These are phyloP conservation scores for Cyclospora cayetanensis DNA, from an alignment of 169 alveolate species.

Conservation along the genomic window DNA sequence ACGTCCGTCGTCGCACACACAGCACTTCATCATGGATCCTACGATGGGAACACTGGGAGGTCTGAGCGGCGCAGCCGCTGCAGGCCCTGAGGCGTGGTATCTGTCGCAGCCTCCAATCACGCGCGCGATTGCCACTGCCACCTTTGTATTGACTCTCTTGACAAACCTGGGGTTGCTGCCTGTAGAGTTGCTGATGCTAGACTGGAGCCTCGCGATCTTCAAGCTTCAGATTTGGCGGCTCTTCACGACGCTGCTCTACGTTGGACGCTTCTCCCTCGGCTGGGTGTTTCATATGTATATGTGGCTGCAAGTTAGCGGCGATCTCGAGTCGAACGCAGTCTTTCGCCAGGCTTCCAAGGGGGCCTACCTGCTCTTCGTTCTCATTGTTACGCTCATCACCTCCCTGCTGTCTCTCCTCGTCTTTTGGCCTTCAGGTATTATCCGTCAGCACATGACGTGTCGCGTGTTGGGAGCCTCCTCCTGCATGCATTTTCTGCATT, in stretches of 20 bases:
- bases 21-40: too few relatives aligned
- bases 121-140: constrained; percentile 32
- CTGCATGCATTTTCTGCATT: too few relatives aligned
- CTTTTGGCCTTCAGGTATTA: constrained; percentile 72
- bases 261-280: constrained; percentile 54
- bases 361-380: constrained; percentile 57
- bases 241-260: constrained; percentile 17
- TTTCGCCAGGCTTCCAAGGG: constrained; percentile 38
- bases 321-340: constrained; percentile 55
- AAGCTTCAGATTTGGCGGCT: constrained; percentile 69
- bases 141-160: constrained; percentile 32
- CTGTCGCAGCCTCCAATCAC: constrained; percentile 17
- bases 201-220: constrained; percentile 20
- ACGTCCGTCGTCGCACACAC: too few relatives aligned
- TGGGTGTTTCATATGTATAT: constrained; percentile 69
- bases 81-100: constrained; percentile 61
- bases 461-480: too few relatives aligned
- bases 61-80: too few relatives aligned
- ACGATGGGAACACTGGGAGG: too few relatives aligned
- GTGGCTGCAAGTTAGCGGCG: constrained; percentile 46
- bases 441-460: too few relatives aligned
- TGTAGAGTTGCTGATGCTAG: constrained; percentile 16
- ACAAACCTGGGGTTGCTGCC: constrained; percentile 18
- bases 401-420: constrained; percentile 30
- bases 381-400: constrained; percentile 2